Conservation (phyloP, 345 rosid genomes). For the Capsella bursapastoris region DNA sequence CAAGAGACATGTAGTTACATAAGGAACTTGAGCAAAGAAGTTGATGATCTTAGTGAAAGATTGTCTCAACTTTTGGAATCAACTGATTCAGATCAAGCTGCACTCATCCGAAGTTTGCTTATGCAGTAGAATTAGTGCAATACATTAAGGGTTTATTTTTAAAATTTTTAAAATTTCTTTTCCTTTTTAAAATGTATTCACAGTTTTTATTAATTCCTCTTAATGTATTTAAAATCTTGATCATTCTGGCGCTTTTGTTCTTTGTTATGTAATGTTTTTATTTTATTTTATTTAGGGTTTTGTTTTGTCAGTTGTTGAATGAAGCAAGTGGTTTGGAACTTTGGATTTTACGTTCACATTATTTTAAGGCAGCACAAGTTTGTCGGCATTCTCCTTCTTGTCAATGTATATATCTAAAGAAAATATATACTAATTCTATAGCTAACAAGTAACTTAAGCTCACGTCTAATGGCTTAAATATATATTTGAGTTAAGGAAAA, state of each 20-base stretch:
- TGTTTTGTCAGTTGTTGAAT: conserved; percentile 33
- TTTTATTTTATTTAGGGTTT: conserved; percentile 25
- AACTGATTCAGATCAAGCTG: conserved; percentile 65
- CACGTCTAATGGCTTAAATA: background rate
- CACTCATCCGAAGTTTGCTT: conserved; percentile 74
- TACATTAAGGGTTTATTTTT: background rate
- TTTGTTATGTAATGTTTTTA: conserved; percentile 14
- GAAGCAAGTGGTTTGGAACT: conserved; percentile 27
- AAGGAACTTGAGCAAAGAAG: conserved; percentile 56
- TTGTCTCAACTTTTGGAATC: conserved; percentile 56
- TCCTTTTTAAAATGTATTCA: background rate
- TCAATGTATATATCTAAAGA: background rate
- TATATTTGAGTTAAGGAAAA: too few species aligned
- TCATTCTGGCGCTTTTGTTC: conserved; percentile 14
- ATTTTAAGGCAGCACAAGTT: conserved; percentile 14
- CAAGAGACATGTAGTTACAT: conserved; percentile 61
- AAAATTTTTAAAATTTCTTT: too few species aligned
- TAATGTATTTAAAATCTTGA: conserved; percentile 16
- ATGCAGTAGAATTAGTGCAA: conserved; percentile 44
- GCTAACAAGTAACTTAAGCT: background rate
- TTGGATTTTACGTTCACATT: conserved; percentile 11
- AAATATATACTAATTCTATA: background rate
- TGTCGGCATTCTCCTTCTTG: conserved; percentile 8
- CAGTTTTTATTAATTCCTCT: background rate
- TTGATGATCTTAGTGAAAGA: conserved; percentile 61